These are phyloP conservation scores for Trypethelium eluteriae DNA, from an alignment of 495 filamentous ascomycete genomes.

Conservation along the genomic window DNA sequence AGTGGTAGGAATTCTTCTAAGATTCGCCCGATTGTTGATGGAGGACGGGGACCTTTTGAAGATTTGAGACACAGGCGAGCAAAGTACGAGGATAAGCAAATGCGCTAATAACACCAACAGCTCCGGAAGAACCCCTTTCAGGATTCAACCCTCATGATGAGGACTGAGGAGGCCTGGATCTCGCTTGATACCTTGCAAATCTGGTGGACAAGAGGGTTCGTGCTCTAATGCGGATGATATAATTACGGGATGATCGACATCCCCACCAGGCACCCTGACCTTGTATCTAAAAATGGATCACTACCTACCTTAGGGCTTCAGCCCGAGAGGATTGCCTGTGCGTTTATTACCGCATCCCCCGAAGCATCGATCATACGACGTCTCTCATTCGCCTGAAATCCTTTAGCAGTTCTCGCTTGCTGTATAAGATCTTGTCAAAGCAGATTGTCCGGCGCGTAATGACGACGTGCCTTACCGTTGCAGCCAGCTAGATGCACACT, in stretches of 20 bases:
- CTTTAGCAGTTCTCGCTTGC: not conserved
- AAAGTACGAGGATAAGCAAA: not conserved
- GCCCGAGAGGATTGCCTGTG: too few relatives aligned
- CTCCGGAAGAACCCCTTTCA: not conserved
- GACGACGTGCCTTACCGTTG: not conserved
- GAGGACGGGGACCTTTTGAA: too few relatives aligned
- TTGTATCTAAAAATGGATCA: not conserved
- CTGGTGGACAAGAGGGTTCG: not conserved
- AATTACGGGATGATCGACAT: too few relatives aligned
- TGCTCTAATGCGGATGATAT: not conserved
- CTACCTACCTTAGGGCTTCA: not conserved
- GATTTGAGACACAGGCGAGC: too few relatives aligned
- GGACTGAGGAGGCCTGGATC: not conserved
- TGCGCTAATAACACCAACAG: not conserved
- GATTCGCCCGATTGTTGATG: too few relatives aligned
- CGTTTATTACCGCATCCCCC: too few relatives aligned
- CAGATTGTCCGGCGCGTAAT: not conserved
- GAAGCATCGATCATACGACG: too few relatives aligned
- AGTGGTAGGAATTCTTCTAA: too few relatives aligned
- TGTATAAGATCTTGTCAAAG: not conserved
- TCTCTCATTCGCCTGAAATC: not conserved
- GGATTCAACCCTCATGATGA: not conserved
- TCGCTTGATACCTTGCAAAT: too few relatives aligned
- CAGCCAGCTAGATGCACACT: not conserved
- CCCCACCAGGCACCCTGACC: too few relatives aligned